Base-by-base conservation (phyloP, 371 early-diverging fungal species). In the Haplosporangium sp. region DNA sequence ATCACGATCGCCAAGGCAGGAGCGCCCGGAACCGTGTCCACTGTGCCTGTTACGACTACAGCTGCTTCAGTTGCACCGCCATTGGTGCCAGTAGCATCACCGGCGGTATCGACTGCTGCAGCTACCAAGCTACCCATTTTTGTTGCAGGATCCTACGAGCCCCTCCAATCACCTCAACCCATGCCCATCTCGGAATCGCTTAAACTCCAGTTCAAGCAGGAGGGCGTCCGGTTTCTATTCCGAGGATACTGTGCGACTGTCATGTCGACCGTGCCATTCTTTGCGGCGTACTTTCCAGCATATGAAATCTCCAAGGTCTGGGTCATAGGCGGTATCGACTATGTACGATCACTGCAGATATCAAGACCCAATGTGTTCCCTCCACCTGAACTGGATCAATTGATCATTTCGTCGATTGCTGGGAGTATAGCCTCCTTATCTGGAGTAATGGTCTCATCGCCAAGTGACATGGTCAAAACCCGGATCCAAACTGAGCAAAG, bases 401-500 rank as follows among this genome's bases (percentile, higher is more conserved):
- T 77, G 55, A 40, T 69, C 55, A 66, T 81, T 42, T 75, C 75
- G 1, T 55, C 74, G 10, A 21, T 63, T 12, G 81, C 75, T 18
- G 81, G 81, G 29, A 57, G 70, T 40, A 67, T 67, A 13, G 81
- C 81, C 13, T 70, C 75, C 2, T 48, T 81, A 11, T 52, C 72
- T 5, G 81, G 75, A 10, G 74, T 74, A 23, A 21, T 81, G 37
- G 53, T 69, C 60, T 74, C 75, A 4, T 67, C 81, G n/a, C 81
- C 81, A 41, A 74, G 69, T 16, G 81, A 81, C 36, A 69, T 81
- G 66, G 81, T 81, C 55, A 74, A 75, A 55, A 75, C 75, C 10
- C 45, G 75, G 14, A 81, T 81, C 54, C 81, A 81, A 54, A 81
- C 81, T 11, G 81, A 71, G 52, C 81, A 69, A 29, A 41, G 68